These are phyloP conservation scores for Beauveria medogensis DNA, from an alignment of 2,329 filamentous ascomycete species.

Conservation along the genomic window DNA sequence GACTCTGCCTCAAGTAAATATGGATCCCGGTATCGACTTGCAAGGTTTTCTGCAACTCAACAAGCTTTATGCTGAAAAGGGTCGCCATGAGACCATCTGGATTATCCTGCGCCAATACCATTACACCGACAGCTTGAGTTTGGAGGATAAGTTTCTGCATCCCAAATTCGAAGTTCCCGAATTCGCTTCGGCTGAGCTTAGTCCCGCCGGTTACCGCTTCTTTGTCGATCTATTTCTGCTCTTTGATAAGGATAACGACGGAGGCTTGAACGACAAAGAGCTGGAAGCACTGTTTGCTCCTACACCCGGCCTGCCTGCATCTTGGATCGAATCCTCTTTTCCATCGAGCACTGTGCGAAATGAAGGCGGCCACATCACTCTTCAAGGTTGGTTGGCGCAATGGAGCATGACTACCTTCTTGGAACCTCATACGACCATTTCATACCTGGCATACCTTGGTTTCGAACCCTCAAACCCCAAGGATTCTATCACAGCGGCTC, in stretches of 20 bases:
- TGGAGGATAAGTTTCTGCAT: conserved; percentile 85
- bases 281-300: conserved; percentile 83
- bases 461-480: conserved; percentile 77
- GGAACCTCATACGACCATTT: conserved; percentile 87
- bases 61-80: conserved; percentile 94
- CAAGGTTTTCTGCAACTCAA: conserved; percentile 83
- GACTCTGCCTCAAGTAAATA: conserved; percentile 52
- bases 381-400: conserved; percentile 96
- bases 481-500: conserved; percentile 68
- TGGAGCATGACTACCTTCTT: conserved; percentile 99
- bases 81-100: conserved; percentile 97
- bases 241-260: conserved; percentile 96
- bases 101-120: conserved; percentile 91
- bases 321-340: conserved; percentile 84
- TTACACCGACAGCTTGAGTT: conserved; percentile 88
- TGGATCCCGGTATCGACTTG: conserved; percentile 68
- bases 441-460: conserved; percentile 91
- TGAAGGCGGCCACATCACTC: conserved; percentile 87
- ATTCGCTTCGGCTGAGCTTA: conserved; percentile 86
- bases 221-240: conserved; percentile 94
- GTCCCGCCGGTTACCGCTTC: conserved; percentile 89
- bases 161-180: conserved; percentile 93
- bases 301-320: conserved; percentile 78
- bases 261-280: conserved; percentile 80
- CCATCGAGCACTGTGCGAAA: conserved; percentile 91